Evolutionary conservation across 2,329 filamentous ascomycete species (phyloP).

Genomic region (Boeremia exigua): DNA sequence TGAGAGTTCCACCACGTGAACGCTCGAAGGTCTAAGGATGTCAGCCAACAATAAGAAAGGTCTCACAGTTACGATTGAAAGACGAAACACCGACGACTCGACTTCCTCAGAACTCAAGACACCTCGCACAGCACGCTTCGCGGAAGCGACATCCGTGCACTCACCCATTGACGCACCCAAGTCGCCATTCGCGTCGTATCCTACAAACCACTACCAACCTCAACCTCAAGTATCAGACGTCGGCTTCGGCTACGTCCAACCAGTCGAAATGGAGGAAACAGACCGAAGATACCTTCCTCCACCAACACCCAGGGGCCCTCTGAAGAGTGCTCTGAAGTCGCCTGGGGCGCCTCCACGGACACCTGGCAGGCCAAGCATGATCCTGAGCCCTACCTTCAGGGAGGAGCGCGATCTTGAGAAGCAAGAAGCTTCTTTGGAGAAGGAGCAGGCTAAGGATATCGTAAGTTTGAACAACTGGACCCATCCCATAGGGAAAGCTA

Average conservation of each 20-base stretch:
- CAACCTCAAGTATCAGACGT: slow-evolving; percentile 82
- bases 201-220: slow-evolving; percentile 62
- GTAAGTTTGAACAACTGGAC: slow-evolving; percentile 62
- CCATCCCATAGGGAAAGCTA: slow-evolving; percentile 29
- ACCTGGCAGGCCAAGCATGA: slow-evolving; percentile 65
- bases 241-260: slow-evolving; percentile 86
- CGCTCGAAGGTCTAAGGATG: slow-evolving; percentile 50
- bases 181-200: slow-evolving; percentile 55
- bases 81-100: slow-evolving; percentile 51
- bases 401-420: slow-evolving; percentile 90
- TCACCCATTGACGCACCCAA: slow-evolving; percentile 71
- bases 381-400: slow-evolving; percentile 87
- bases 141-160: slow-evolving; percentile 79
- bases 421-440: slow-evolving; percentile 79
- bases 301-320: slow-evolving; percentile 72
- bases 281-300: slow-evolving; percentile 55
- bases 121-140: slow-evolving; percentile 78
- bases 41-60: slow-evolving; percentile 55
- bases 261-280: slow-evolving; percentile 62
- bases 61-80: slow-evolving; percentile 49
- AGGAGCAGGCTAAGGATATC: slow-evolving; percentile 84
- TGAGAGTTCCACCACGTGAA: slow-evolving; percentile 41
- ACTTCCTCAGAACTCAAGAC: slow-evolving; percentile 60
- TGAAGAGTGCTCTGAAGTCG: slow-evolving; percentile 89
- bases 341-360: slow-evolving; percentile 78